Percentiles rank a stretch among this genome's conserved stretches.
Evolutionary conservation across 148 eudicot species (phyloP).

Genomic region (Chenopodium quinoa): DNA sequence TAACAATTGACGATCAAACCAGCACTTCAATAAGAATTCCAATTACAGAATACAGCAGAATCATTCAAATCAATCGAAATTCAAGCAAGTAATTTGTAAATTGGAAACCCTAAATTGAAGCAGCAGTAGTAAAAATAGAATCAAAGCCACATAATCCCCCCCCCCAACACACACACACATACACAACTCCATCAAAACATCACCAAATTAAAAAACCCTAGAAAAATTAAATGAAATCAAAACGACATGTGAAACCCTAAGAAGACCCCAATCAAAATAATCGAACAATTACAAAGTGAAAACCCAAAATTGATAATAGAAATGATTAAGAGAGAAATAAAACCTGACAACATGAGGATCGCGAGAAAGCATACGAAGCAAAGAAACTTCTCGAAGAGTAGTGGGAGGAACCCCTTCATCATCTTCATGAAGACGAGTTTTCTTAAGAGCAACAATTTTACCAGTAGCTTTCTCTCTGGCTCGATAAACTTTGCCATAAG

Average conservation of each 20-base stretch:
- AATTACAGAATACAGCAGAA: background rate
- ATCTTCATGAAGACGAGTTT: slow-evolving; percentile 86
- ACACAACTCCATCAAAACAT: too few relatives aligned
- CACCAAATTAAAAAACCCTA: too few relatives aligned
- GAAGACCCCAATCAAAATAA: too few relatives aligned
- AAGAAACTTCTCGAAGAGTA: slow-evolving; percentile 87
- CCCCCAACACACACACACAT: too few relatives aligned
- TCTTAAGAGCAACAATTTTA: slow-evolving; percentile 89
- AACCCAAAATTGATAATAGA: background rate
- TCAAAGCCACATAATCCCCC: too few relatives aligned
- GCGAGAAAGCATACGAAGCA: slow-evolving; percentile 88
- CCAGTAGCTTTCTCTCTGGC: slow-evolving; percentile 86
- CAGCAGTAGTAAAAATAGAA: background rate
- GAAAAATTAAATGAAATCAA: background rate
- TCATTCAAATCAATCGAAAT: background rate
- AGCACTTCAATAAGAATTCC: too few relatives aligned
- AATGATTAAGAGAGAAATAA: background rate
- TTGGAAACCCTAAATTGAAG: background rate
- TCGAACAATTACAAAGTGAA: background rate
- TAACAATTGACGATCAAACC: background rate
- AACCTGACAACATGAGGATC: slow-evolving; percentile 91
- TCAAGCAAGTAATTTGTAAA: background rate
- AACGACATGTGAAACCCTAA: background rate
- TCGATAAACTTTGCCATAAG: slow-evolving; percentile 89
- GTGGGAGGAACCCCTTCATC: slow-evolving; percentile 98